Evolutionary conservation across 2,329 filamentous ascomycete genomes (phyloP).

Genomic region (Penicillium sumatraense): DNA sequence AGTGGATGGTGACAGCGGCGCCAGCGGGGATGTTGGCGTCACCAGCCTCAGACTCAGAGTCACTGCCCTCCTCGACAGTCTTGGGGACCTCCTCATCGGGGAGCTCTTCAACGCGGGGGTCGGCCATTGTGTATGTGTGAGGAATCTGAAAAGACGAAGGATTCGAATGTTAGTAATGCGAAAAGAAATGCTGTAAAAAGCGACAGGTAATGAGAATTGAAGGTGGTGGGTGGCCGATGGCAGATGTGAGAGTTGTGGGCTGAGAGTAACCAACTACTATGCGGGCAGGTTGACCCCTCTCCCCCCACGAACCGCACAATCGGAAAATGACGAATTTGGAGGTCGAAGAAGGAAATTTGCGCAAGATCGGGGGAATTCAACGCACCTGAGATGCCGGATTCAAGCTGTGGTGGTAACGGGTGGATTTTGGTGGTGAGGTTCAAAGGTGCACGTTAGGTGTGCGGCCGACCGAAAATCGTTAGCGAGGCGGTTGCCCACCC

Average conservation of each 20-base stretch:
- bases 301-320: slow-evolving; percentile 15
- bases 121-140: slow-evolving; percentile 73
- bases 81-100: slow-evolving; percentile 85
- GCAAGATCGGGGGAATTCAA: slow-evolving; percentile 27
- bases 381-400: slow-evolving; percentile 42
- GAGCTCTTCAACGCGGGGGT: slow-evolving; percentile 97
- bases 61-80: slow-evolving; percentile 71
- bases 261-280: too few species aligned
- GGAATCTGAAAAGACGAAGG: slow-evolving; percentile 23
- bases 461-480: slow-evolving; percentile 50
- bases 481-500: slow-evolving; percentile 44
- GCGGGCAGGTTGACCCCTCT: slow-evolving; percentile 2
- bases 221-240: neutral
- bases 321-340: slow-evolving; percentile 30
- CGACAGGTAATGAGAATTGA: slow-evolving; percentile 1
- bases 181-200: too few species aligned
- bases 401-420: slow-evolving; percentile 39
- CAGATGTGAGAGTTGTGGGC: slow-evolving; percentile 17
- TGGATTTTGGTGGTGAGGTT: slow-evolving; percentile 46
- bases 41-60: slow-evolving; percentile 56
- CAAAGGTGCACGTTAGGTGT: slow-evolving; percentile 43
- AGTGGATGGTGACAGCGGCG: slow-evolving; percentile 89
- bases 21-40: slow-evolving; percentile 75
- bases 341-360: slow-evolving; percentile 22
- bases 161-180: neutral